These are phyloP conservation scores for Phytophthora foliorum DNA, from an alignment of 352 stramenopile species.

Conservation along the genomic window DNA sequence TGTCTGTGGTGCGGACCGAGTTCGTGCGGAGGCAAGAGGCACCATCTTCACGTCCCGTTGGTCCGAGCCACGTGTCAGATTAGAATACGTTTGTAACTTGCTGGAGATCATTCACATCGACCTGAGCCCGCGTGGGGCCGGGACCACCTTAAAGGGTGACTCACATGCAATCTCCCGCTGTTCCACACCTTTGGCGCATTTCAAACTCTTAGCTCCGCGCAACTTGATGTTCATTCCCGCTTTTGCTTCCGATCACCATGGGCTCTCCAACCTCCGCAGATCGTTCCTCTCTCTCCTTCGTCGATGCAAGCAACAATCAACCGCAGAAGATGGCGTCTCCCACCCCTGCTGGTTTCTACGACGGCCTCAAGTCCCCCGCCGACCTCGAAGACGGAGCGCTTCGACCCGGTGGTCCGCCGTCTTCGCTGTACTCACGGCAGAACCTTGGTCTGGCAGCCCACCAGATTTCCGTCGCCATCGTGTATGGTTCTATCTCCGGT, in stretches of 20 bases:
- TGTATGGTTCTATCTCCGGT: constrained; percentile 46
- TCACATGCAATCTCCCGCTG: not conserved
- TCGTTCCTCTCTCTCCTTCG: constrained; percentile 16
- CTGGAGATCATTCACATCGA: constrained; percentile 13
- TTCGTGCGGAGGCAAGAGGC: constrained; percentile 2
- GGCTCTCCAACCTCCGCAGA: constrained; percentile 16
- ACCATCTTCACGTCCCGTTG: constrained; percentile 11
- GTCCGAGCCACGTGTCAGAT: constrained; percentile 21
- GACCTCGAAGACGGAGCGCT: constrained; percentile 42
- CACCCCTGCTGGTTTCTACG: constrained; percentile 14
- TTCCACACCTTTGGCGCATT: not conserved
- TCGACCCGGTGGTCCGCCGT: constrained; percentile 41
- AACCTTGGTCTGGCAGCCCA: constrained; percentile 53
- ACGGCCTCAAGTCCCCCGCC: constrained; percentile 27
- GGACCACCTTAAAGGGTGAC: not conserved
- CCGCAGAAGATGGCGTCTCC: constrained; percentile 27
- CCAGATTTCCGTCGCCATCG: constrained; percentile 42
- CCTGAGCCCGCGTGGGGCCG: not conserved
- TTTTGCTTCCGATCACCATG: constrained; percentile 19
- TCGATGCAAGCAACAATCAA: not conserved
- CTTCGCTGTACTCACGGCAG: constrained; percentile 41
- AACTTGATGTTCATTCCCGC: constrained; percentile 13
- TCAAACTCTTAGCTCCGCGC: not conserved
- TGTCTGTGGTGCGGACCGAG: constrained; percentile 8
- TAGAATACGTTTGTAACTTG: constrained; percentile 6